These are phyloP conservation scores for Oryza coarctata DNA, from an alignment of 176 grass and related monocot species.

Conservation along the genomic window DNA sequence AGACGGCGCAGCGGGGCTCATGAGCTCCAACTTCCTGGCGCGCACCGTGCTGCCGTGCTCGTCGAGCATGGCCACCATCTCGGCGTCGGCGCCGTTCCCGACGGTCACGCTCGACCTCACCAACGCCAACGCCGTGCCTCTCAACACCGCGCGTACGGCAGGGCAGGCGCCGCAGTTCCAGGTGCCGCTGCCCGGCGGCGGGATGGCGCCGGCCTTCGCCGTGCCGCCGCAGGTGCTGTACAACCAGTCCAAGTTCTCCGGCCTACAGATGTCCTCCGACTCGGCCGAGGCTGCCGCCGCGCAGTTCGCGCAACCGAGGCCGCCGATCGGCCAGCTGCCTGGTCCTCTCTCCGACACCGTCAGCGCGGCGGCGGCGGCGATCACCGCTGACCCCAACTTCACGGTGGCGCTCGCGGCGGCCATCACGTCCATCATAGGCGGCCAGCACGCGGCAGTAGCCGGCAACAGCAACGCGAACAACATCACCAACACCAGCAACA, in stretches of 20 bases:
- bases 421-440: conserved; percentile 81
- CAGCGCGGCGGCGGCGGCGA: conserved; percentile 72
- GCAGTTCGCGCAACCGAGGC: conserved; percentile 49
- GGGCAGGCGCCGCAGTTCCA: conserved; percentile 45
- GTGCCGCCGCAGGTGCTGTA: conserved; percentile 46
- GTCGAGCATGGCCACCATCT: conserved; percentile 85
- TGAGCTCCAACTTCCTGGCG: conserved; percentile 70
- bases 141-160: conserved; percentile 33
- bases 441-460: conserved; percentile 29
- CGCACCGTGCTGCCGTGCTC: conserved; percentile 81
- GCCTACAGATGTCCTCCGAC: conserved; percentile 68
- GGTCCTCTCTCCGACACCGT: conserved; percentile 50
- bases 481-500: conserved; percentile 37
- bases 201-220: conserved; percentile 35
- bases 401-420: conserved; percentile 79
- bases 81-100: conserved; percentile 85
- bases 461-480: conserved; percentile 19
- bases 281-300: not conserved
- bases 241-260: conserved; percentile 72
- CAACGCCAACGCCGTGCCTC: conserved; percentile 48
- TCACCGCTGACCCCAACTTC: conserved; percentile 84
- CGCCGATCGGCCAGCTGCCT: conserved; percentile 1
- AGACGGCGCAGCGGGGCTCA: conserved; percentile 38
- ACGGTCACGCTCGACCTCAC: conserved; percentile 96
- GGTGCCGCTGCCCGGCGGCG: conserved; percentile 24